Evolutionary conservation across 768 basidiomycete species (phyloP), one percentile per base, ranked within the genome.

Genomic region (Kwoniella bestiolae): DNA sequence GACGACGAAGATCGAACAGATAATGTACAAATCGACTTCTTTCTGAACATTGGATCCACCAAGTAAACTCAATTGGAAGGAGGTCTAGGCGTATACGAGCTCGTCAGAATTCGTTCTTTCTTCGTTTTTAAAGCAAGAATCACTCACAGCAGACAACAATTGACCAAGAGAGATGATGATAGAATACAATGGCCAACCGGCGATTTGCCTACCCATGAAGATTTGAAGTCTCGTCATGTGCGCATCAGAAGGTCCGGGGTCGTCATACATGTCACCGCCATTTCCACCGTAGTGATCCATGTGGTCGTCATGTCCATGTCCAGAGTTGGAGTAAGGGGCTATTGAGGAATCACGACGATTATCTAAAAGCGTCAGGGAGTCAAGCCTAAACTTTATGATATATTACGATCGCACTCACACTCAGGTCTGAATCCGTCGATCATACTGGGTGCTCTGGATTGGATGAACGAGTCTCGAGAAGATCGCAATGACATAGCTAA

Each of bases 61-160:
- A 21, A 95, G 85, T 35, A 96, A 83, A 18, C 92, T 94, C 75
- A 95, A 90, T 82, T 96, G 94, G 87, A 94, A 96, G 75, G 92
- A 94, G 1, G 80, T 81, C 79, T 80, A 63, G 14, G 1, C 4
- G 11, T 35, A 23, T 9, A 7, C 8, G 38, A 56, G 57, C 49
- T 61, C 61, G 45, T 41, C 9, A 49, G 25, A 5, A 5, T 6
- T 32, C 46, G n/a, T 21, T 12, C 35, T 31, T 6, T 31, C 29
- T 21, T 29, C 11, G 32, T 9, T 11, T 11, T 9, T 8, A 53
- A n/a, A n/a, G 35, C 38, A 25, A 28, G 12, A 6, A 29, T 4
- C 3, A 75, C 77, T 65, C 60, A 75, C 70, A 25, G 61, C 68
- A 56, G 29, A 46, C 72, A 85, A 50, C 52, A 87, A 86, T 84